Evolutionary conservation across 768 basidiomycete genomes (phyloP).

Genomic region (Boletus barrowsii): DNA sequence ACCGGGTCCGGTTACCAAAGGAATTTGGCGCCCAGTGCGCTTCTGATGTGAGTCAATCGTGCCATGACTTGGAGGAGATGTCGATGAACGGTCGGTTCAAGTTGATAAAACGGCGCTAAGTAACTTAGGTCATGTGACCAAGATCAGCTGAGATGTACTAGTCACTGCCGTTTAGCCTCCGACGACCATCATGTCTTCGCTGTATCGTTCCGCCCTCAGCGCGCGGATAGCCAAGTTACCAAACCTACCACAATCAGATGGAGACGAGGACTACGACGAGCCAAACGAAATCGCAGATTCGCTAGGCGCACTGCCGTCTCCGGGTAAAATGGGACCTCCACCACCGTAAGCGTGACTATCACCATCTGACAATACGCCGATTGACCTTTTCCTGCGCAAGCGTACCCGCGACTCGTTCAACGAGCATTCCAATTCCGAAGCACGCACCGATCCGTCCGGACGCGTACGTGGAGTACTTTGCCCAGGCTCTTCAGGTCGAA

Average conservation of each 20-base stretch:
- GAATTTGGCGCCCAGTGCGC: too few relatives aligned
- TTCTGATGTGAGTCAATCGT: too few relatives aligned
- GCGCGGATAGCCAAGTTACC: constrained; percentile 78
- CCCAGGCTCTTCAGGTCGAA: constrained; percentile 73
- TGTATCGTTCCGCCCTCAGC: constrained; percentile 75
- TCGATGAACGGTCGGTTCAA: not conserved
- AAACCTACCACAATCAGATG: constrained; percentile 40
- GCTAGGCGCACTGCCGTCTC: constrained; percentile 56
- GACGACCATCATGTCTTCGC: constrained; percentile 51
- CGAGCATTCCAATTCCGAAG: constrained; percentile 51
- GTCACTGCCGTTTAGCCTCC: not conserved
- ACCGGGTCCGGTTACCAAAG: too few relatives aligned
- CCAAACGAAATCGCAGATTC: constrained; percentile 53
- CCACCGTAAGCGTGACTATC: constrained; percentile 46
- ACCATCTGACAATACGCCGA: constrained; percentile 7
- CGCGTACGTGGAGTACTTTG: constrained; percentile 57
- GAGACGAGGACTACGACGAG: constrained; percentile 40
- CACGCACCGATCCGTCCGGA: constrained; percentile 74
- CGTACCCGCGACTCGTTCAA: constrained; percentile 29
- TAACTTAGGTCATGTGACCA: constrained; percentile 1
- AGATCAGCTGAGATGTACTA: not conserved
- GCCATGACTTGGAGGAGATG: too few relatives aligned
- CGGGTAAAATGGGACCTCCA: constrained; percentile 53
- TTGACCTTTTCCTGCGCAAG: constrained; percentile 18
- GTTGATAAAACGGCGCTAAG: too few relatives aligned